Base-by-base conservation (phyloP, 108 stramenopile genomes). In the Mayamaea pseudoterrestris region DNA sequence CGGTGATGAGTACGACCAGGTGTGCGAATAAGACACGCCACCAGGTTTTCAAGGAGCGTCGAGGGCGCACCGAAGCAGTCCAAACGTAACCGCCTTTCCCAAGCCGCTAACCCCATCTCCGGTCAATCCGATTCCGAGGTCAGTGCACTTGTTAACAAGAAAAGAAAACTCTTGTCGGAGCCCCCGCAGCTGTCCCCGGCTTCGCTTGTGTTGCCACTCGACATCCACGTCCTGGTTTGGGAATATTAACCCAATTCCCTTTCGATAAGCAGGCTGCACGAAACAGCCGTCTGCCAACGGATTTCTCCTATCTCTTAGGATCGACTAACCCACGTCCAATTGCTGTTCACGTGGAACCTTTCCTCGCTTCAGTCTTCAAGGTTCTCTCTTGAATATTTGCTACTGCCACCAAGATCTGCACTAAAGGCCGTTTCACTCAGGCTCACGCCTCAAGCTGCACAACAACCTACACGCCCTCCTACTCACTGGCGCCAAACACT, bases 391-490 rank as follows among this genome's bases (percentile, higher is more conserved):
- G 84, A 86, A 91, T 91, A 82, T 86, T 91, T 91, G 84, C 90
- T 86, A 91, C 83, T 86, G 77, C 83, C 74, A 91, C 90, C 90
- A 91, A 86, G 90, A 91, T 91, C 90, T 92, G 90, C 85, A 81
- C 80, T 76, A 76, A 83, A 57, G 91, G 71, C 73, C 63, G 84
- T 76, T 93, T 83, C 87, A 89, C 78, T 76, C 80, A 55, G 78
- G 72, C 84, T 89, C 82, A 69, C 87, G 84, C 72, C 80, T 67
- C 64, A 61, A 71, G 73, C 76, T 89, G 73, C 87, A 58, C 77
- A 65, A 59, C 76, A 68, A 83, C 65, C 85, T 67, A 72, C 78
- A 77, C 74, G 76, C 85, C 76, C 78, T 76, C 80, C 85, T 82
- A 87, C 85, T 87, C 84, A 81, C 63, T 43, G 58, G 53, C 59